Evolutionary conservation across 345 rosid genomes (phyloP).

Genomic region (Adansonia digitata): DNA sequence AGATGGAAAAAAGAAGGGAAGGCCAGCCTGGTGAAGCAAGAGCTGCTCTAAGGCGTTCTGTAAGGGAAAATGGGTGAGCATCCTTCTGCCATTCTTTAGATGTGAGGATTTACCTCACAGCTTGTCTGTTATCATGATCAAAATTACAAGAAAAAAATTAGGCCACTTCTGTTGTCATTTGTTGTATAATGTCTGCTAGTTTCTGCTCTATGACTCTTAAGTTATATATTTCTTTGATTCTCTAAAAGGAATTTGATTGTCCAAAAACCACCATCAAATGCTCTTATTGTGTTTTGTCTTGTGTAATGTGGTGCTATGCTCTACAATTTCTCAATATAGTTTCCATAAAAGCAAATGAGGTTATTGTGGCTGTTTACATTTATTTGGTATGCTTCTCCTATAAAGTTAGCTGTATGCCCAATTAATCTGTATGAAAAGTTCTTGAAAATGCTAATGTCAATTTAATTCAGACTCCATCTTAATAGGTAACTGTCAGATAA

Average conservation of each 20-base stretch:
- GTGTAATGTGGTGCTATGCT: neutral
- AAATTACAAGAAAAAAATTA: too few species aligned
- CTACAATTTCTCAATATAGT: neutral
- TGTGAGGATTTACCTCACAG: neutral
- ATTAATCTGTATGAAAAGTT: neutral
- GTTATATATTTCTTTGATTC: too few species aligned
- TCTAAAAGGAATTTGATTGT: too few species aligned
- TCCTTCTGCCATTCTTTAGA: conserved; percentile 7
- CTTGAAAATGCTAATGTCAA: neutral
- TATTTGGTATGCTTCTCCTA: neutral
- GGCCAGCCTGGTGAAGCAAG: conserved; percentile 98
- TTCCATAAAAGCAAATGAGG: neutral
- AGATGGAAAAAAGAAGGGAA: conserved; percentile 97
- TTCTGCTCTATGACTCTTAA: too few species aligned
- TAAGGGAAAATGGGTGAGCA: conserved; percentile 86
- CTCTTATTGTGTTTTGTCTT: neutral
- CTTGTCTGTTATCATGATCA: neutral
- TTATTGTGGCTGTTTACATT: neutral
- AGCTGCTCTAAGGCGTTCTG: conserved; percentile 87
- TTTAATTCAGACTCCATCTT: neutral
- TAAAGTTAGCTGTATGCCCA: neutral
- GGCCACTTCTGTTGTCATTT: too few species aligned
- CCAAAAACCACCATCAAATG: neutral
- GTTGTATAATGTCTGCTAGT: too few species aligned
- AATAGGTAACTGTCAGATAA: neutral